Percentiles rank a stretch among this genome's conserved stretches.
Evolutionary conservation across 2,329 filamentous ascomycete species (phyloP).

Genomic region (Fusarium sp.): DNA sequence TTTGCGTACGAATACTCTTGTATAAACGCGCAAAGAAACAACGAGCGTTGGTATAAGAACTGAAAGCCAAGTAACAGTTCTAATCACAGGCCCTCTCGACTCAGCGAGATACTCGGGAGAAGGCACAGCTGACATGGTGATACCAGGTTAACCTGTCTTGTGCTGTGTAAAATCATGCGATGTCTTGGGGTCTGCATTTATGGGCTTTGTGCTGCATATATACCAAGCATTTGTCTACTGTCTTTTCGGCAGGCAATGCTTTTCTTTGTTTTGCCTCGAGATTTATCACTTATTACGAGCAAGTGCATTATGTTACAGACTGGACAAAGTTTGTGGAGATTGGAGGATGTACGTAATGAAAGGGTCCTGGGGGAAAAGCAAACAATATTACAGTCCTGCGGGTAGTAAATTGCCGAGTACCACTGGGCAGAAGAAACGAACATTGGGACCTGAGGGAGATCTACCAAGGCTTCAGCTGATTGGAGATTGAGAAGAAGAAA

Average conservation of each 20-base stretch:
- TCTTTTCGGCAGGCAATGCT: not conserved
- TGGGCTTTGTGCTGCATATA: not conserved
- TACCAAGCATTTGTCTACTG: not conserved
- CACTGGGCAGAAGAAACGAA: not conserved
- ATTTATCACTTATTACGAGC: not conserved
- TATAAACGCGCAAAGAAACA: conserved; percentile 20
- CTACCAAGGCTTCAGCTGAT: not conserved
- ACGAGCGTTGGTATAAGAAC: conserved; percentile 18
- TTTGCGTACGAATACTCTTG: conserved; percentile 24
- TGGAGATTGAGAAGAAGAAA: not conserved
- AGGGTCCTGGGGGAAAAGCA: not conserved
- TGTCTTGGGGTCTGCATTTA: not conserved
- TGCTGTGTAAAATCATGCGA: not conserved
- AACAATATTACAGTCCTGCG: not conserved
- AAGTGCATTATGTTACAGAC: not conserved
- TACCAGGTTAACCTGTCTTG: not conserved
- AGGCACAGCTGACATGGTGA: conserved; percentile 9
- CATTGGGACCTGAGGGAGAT: not conserved
- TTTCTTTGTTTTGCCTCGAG: not conserved
- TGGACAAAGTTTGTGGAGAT: not conserved
- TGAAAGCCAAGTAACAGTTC: conserved; percentile 28
- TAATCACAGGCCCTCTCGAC: conserved; percentile 16
- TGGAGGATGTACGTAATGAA: not conserved
- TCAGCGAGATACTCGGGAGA: conserved; percentile 27
- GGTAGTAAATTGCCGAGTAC: not conserved